Evolutionary conservation across 148 eudicot species (phyloP).

Genomic region (Dianthus caryophyllus): DNA sequence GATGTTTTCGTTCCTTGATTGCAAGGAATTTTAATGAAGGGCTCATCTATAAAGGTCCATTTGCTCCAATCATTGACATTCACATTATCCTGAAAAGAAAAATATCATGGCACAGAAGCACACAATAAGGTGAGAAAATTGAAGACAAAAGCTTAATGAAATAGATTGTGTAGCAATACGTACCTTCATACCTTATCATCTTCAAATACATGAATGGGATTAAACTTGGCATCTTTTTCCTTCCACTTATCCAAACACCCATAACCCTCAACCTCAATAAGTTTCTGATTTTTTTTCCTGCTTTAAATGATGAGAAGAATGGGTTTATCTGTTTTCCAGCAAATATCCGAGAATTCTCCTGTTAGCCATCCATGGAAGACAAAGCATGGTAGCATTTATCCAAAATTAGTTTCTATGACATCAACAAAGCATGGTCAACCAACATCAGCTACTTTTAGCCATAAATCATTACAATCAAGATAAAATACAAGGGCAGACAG

Average conservation of each 20-base stretch:
- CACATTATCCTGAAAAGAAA: slow-evolving; percentile 46
- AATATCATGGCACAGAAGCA: neutral
- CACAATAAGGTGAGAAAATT: neutral
- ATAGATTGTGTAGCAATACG: slow-evolving; percentile 6
- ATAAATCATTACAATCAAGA: slow-evolving; percentile 5
- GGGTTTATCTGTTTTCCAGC: slow-evolving; percentile 86
- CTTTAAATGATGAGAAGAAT: slow-evolving; percentile 65
- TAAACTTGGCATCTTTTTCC: slow-evolving; percentile 35
- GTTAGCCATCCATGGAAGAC: neutral
- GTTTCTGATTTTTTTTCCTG: slow-evolving; percentile 46
- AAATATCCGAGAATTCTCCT: slow-evolving; percentile 89
- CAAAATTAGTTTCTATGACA: neutral
- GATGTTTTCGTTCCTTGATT: slow-evolving; percentile 23
- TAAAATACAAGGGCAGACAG: neutral
- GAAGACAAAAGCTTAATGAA: neutral
- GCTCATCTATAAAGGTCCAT: slow-evolving; percentile 53
- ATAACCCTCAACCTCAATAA: slow-evolving; percentile 33
- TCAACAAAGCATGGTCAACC: slow-evolving; percentile 8
- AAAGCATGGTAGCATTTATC: neutral
- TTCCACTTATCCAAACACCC: slow-evolving; percentile 31
- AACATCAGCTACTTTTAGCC: neutral
- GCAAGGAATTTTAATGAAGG: slow-evolving; percentile 23
- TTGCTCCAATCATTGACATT: slow-evolving; percentile 60
- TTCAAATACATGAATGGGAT: slow-evolving; percentile 87
- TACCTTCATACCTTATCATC: slow-evolving; percentile 42